These are phyloP conservation scores for Chaetoscypha palmicola DNA, from an alignment of 2,329 filamentous ascomycete genomes.

Conservation along the genomic window DNA sequence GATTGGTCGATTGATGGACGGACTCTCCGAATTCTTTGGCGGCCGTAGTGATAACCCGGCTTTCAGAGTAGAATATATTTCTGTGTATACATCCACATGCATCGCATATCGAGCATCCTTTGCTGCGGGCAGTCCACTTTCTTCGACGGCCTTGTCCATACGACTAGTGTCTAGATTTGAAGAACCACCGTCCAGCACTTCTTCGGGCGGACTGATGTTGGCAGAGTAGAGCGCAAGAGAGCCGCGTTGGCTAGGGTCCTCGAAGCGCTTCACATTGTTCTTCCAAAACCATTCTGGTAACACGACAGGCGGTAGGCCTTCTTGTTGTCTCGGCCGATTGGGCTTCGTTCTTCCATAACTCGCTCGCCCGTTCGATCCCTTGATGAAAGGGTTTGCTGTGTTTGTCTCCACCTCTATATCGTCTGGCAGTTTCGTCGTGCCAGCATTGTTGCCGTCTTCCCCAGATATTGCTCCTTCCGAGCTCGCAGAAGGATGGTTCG, in stretches of 20 bases:
- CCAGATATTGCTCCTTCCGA: not conserved
- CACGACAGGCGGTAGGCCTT: conserved; percentile 42
- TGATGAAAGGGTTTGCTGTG: conserved; percentile 6
- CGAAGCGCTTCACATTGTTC: conserved; percentile 37
- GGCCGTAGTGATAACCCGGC: conserved; percentile 42
- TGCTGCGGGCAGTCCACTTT: conserved; percentile 14
- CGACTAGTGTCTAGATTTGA: not conserved
- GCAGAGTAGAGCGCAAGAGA: conserved; percentile 20
- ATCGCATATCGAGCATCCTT: conserved; percentile 25
- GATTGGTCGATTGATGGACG: conserved; percentile 42
- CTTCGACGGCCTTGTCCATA: conserved; percentile 3
- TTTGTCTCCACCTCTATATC: conserved; percentile 5
- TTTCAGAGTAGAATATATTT: conserved; percentile 41
- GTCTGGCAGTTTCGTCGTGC: not conserved
- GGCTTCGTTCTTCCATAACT: conserved; percentile 17
- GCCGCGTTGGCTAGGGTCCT: conserved; percentile 13
- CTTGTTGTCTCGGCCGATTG: conserved; percentile 20
- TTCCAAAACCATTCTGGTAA: conserved; percentile 52
- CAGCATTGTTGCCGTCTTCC: conserved; percentile 1
- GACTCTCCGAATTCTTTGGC: conserved; percentile 34
- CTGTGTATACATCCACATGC: conserved; percentile 27
- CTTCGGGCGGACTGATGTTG: not conserved
- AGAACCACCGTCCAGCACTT: not conserved
- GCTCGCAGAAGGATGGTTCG: not conserved
- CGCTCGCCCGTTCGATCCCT: conserved; percentile 15